These are phyloP conservation scores for Lactarius akahatsu DNA, from an alignment of 768 basidiomycete genomes.

Conservation along the genomic window DNA sequence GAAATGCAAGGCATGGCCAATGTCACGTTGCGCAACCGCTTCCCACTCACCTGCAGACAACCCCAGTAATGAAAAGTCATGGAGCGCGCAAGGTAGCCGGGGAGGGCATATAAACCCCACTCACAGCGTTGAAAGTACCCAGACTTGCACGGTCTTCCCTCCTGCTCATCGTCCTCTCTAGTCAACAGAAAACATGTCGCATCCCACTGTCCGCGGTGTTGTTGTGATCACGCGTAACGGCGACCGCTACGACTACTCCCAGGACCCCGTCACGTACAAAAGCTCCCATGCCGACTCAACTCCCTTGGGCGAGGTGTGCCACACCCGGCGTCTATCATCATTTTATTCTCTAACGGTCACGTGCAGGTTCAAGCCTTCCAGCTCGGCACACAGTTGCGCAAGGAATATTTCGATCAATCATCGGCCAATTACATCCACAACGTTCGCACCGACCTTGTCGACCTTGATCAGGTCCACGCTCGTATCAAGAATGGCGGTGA, in stretches of 20 bases:
- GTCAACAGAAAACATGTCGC: conserved; percentile 34
- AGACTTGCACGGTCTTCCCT: conserved; percentile 29
- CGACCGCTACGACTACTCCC: conserved; percentile 66
- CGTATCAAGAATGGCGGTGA: conserved; percentile 84
- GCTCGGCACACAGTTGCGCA: conserved; percentile 62
- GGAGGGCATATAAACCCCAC: conserved; percentile 19
- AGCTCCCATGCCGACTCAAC: conserved; percentile 65
- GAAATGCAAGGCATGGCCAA: conserved; percentile 21
- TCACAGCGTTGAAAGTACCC: conserved; percentile 11
- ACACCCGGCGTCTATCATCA: background rate
- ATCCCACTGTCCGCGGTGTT: conserved; percentile 67
- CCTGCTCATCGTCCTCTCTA: conserved; percentile 19
- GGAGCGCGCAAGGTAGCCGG: conserved; percentile 16
- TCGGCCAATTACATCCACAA: conserved; percentile 68
- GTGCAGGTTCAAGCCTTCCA: conserved; percentile 62
- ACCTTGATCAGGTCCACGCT: conserved; percentile 70
- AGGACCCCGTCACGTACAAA: conserved; percentile 68
- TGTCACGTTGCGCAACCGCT: conserved; percentile 14
- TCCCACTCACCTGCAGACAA: conserved; percentile 20
- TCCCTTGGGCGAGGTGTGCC: conserved; percentile 67
- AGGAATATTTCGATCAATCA: conserved; percentile 62
- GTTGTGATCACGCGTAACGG: conserved; percentile 79
- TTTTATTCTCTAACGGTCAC: conserved; percentile 9
- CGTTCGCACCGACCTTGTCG: conserved; percentile 65
- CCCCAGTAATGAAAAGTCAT: conserved; percentile 11